Conservation (phyloP, 176 grass and related monocot species). For the Zea luxurians region DNA sequence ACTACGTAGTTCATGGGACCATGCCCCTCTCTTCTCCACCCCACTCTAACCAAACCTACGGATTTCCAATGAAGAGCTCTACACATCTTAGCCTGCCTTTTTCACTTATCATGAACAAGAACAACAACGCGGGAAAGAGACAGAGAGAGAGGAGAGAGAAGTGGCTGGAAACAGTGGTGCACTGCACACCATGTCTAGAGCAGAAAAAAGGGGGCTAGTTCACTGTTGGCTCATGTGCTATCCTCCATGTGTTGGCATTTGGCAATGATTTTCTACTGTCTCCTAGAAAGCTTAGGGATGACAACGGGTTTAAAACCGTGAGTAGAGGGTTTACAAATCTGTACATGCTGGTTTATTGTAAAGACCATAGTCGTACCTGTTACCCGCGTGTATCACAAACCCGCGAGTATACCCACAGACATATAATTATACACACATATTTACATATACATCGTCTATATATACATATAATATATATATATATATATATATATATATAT, state of each 20-base stretch:
- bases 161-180: slow-evolving; percentile 14
- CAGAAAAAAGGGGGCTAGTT: slow-evolving; percentile 38
- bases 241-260: slow-evolving; percentile 41
- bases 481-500: too few relatives aligned
- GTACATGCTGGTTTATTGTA: too few relatives aligned
- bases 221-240: slow-evolving; percentile 50
- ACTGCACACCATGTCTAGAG: slow-evolving; percentile 40
- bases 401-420: too few relatives aligned
- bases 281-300: too few relatives aligned
- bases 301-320: too few relatives aligned
- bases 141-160: not conserved
- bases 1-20: slow-evolving; percentile 58
- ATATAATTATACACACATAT: too few relatives aligned
- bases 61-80: slow-evolving; percentile 64
- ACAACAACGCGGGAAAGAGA: not conserved
- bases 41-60: slow-evolving; percentile 59
- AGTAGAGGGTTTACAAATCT: too few relatives aligned
- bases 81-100: slow-evolving; percentile 52
- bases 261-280: slow-evolving; percentile 23
- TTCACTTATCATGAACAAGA: slow-evolving; percentile 44
- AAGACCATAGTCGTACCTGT: too few relatives aligned
- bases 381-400: too few relatives aligned
- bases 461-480: too few relatives aligned
- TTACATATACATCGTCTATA: too few relatives aligned
- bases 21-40: slow-evolving; percentile 29